Evolutionary conservation across 2,329 filamentous ascomycete genomes (phyloP).

Genomic region (Penicillium sp.): DNA sequence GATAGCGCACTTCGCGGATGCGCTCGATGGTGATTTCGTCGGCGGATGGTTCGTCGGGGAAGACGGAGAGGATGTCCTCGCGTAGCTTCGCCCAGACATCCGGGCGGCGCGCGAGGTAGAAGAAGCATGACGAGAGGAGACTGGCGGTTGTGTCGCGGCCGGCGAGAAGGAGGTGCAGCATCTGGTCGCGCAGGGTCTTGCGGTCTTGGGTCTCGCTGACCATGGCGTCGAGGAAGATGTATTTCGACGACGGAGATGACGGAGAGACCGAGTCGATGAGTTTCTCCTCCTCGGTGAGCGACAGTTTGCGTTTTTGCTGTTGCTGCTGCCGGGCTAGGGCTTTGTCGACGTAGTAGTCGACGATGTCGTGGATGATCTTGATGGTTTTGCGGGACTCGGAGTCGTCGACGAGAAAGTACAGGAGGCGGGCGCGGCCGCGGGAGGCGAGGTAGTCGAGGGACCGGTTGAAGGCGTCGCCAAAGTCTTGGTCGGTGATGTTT

Average conservation of each 20-base stretch:
- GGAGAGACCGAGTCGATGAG: constrained; percentile 6
- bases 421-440: not conserved
- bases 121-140: constrained; percentile 43
- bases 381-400: not conserved
- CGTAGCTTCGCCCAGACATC: constrained; percentile 23
- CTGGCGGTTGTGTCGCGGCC: constrained; percentile 54
- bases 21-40: constrained; percentile 30
- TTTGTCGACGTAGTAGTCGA: constrained; percentile 61
- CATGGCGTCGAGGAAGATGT: constrained; percentile 50
- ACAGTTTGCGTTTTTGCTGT: constrained; percentile 57
- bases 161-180: constrained; percentile 51
- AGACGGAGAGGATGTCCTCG: constrained; percentile 21
- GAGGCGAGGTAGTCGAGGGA: not conserved
- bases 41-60: not conserved
- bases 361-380: constrained; percentile 6
- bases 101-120: constrained; percentile 27
- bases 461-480: constrained; percentile 10
- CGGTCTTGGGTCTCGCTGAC: constrained; percentile 45
- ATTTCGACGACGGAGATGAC: constrained; percentile 21
- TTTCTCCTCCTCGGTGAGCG: constrained; percentile 15
- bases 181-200: constrained; percentile 45
- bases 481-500: constrained; percentile 2
- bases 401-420: constrained; percentile 4
- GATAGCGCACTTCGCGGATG: constrained; percentile 13
- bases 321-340: constrained; percentile 56